Evolutionary conservation across 306 rosid genomes (phyloP).

Genomic region (Quercus rubra): DNA sequence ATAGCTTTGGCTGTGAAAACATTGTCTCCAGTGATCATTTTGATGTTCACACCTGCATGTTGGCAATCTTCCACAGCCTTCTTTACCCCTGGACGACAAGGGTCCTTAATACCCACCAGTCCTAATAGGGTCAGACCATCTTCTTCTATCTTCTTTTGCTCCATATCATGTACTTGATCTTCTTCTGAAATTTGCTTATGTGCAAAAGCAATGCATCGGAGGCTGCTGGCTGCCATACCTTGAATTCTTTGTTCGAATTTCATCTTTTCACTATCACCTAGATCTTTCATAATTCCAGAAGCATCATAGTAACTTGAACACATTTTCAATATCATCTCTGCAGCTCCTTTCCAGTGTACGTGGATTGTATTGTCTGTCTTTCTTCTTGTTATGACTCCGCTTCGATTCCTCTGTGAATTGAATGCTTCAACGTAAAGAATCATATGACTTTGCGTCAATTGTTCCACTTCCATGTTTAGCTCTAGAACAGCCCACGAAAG

Average conservation of each 20-base stretch:
- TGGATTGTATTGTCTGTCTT: conserved; percentile 10
- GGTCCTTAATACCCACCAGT: conserved; percentile 29
- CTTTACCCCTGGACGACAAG: conserved; percentile 19
- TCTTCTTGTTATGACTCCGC: conserved; percentile 25
- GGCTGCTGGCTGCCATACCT: conserved; percentile 38
- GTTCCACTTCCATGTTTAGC: conserved; percentile 23
- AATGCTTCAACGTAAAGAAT: conserved; percentile 28
- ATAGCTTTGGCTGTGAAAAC: conserved; percentile 31
- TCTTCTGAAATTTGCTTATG: conserved; percentile 13
- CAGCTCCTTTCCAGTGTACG: conserved; percentile 37
- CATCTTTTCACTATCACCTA: conserved; percentile 8
- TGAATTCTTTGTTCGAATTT: conserved; percentile 18
- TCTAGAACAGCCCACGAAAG: conserved; percentile 33
- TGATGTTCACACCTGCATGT: conserved; percentile 12
- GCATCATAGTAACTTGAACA: conserved; percentile 35
- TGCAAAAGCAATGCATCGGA: conserved; percentile 40
- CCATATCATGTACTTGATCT: background rate
- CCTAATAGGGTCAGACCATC: conserved; percentile 21
- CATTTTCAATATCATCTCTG: conserved; percentile 27
- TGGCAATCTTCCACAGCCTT: conserved; percentile 30
- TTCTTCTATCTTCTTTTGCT: conserved; percentile 1
- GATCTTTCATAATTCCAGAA: conserved; percentile 13
- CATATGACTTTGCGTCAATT: background rate
- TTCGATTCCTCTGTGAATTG: conserved; percentile 27
- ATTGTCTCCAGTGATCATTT: conserved; percentile 33